Evolutionary conservation across 2,329 filamentous ascomycete species (phyloP).

Genomic region (Calonectria montana): DNA sequence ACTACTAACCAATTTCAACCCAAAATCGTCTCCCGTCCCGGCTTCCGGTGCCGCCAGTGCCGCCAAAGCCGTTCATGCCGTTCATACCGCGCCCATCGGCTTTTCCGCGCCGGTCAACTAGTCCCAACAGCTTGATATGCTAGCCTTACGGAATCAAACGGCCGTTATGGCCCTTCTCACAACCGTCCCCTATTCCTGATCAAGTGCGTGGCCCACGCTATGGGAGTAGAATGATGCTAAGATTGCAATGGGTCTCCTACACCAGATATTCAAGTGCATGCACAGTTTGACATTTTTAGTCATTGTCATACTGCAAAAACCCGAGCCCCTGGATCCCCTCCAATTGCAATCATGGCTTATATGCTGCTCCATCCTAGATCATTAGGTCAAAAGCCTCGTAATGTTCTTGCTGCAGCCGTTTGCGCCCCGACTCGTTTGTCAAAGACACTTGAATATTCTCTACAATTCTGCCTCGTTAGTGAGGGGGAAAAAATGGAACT

Average conservation of each 20-base stretch:
- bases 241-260: too few species aligned
- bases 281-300: too few species aligned
- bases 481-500: too few species aligned
- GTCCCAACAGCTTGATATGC: not conserved
- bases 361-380: not conserved
- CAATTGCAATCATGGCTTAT: not conserved
- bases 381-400: too few species aligned
- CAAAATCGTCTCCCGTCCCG: not conserved
- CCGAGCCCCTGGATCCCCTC: not conserved
- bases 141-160: not conserved
- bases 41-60: not conserved
- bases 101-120: not conserved
- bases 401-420: too few species aligned
- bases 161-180: not conserved
- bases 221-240: not conserved
- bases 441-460: too few species aligned
- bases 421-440: too few species aligned
- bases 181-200: not conserved
- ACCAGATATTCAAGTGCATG: too few species aligned
- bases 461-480: too few species aligned
- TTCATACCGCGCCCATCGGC: not conserved
- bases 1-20: not conserved
- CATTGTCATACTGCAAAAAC: not conserved
- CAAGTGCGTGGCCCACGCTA: not conserved
- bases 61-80: not conserved